phyloP scores from a whole-genome alignment of 2,329 filamentous ascomycete species.

The Ophiognomonia clavigignenti-juglandacearum region DNA sequence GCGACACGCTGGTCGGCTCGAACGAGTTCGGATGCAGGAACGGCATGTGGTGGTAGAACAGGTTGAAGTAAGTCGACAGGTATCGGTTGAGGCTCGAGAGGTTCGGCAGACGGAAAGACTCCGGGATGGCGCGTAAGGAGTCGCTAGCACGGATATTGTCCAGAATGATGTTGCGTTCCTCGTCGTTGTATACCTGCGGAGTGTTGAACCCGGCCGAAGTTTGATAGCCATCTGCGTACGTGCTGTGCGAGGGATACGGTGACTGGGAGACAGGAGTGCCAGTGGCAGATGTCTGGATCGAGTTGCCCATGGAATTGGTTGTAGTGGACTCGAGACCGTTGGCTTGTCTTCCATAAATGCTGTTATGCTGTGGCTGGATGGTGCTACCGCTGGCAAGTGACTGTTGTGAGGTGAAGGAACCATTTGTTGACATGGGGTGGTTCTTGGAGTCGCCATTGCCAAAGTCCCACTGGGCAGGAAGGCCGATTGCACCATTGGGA shows the following conservation, averaged over 20 bases:
- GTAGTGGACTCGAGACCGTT: conserved; percentile 53
- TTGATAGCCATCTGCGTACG: conserved; percentile 63
- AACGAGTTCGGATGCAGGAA: conserved; percentile 94
- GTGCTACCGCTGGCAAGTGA: conserved; percentile 57
- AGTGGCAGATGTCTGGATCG: conserved; percentile 62
- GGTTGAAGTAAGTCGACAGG: conserved; percentile 89
- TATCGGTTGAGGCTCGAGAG: conserved; percentile 83
- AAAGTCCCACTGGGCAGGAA: conserved; percentile 84
- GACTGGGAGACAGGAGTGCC: conserved; percentile 71
- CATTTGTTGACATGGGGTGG: conserved; percentile 62
- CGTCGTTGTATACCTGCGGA: conserved; percentile 77
- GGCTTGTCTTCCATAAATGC: conserved; percentile 40
- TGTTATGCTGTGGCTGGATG: conserved; percentile 45
- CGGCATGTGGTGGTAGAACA: conserved; percentile 95
- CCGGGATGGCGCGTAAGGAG: conserved; percentile 74
- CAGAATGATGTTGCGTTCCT: conserved; percentile 78
- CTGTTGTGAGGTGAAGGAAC: conserved; percentile 63
- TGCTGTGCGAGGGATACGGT: conserved; percentile 64
- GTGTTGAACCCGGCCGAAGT: conserved; percentile 65
- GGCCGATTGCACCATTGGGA: conserved; percentile 69
- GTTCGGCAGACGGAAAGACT: conserved; percentile 83
- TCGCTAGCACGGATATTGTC: conserved; percentile 82
- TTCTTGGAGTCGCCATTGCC: conserved; percentile 72
- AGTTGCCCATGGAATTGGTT: conserved; percentile 64
- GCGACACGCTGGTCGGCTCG: conserved; percentile 71